phyloP scores from a whole-genome alignment of 306 rosid species.

The Medicago lupulina region DNA sequence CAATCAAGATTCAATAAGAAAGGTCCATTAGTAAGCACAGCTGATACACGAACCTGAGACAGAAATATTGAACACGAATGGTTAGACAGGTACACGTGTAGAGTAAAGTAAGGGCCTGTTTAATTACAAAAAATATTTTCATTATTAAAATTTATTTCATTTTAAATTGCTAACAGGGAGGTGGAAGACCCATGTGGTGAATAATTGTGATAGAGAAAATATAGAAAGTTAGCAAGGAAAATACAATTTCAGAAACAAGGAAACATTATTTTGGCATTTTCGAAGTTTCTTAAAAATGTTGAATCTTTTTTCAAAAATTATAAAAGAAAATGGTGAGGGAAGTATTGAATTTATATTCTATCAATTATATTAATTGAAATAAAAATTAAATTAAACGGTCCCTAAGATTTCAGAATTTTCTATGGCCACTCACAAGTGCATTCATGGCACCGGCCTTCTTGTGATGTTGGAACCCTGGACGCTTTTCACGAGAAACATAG shows the following conservation, averaged over 20 bases:
- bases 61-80: slow-evolving; percentile 11
- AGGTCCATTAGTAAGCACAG: slow-evolving; percentile 97
- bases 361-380: not conserved
- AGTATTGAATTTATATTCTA: not conserved
- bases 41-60: slow-evolving; percentile 93
- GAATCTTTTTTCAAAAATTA: not conserved
- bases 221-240: not conserved
- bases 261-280: not conserved
- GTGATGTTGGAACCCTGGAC: slow-evolving; percentile 99
- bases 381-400: not conserved
- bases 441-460: slow-evolving; percentile 99
- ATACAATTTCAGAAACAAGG: not conserved
- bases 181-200: not conserved
- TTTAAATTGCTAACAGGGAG: not conserved
- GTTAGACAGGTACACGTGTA: not conserved
- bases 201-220: not conserved
- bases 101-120: not conserved
- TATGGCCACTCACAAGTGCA: slow-evolving; percentile 74
- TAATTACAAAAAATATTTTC: not conserved
- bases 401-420: not conserved
- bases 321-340: not conserved
- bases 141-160: not conserved
- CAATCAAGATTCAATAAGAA: slow-evolving; percentile 98
- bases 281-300: not conserved
- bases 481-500: slow-evolving; percentile 99